These are phyloP conservation scores for Priceomyces carsonii DNA, from an alignment of 805 yeast species.

Conservation along the genomic window DNA sequence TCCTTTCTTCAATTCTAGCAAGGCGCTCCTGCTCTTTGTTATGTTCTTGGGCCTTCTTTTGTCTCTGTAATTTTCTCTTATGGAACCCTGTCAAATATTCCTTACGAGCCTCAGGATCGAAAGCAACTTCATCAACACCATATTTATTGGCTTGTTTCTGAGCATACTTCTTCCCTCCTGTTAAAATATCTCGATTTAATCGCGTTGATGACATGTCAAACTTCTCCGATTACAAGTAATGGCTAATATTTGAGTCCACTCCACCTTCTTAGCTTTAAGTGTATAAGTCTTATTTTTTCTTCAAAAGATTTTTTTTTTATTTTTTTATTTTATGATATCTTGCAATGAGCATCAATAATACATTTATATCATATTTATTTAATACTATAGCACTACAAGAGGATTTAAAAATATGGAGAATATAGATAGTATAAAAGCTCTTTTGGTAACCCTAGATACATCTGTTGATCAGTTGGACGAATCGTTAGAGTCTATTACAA, in stretches of 20 bases:
- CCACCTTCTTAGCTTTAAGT: too few species aligned
- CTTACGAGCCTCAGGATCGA: conserved; percentile 74
- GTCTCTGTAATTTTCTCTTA: conserved; percentile 85
- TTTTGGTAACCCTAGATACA: conserved; percentile 36
- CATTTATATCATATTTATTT: too few species aligned
- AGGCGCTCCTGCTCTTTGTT: conserved; percentile 76
- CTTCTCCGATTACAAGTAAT: too few species aligned
- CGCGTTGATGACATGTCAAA: conserved; percentile 29
- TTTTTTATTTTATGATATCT: not conserved
- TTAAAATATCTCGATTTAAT: conserved; percentile 79
- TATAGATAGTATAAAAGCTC: conserved; percentile 40
- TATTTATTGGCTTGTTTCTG: conserved; percentile 63
- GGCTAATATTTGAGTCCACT: too few species aligned
- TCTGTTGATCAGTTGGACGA: conserved; percentile 36
- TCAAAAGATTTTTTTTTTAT: not conserved
- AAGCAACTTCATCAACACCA: conserved; percentile 81
- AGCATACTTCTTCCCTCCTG: conserved; percentile 82
- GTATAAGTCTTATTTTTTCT: too few species aligned
- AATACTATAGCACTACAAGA: too few species aligned
- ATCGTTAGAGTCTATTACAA: conserved; percentile 35
- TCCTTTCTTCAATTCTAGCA: conserved; percentile 74
- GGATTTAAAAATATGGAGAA: conserved; percentile 44
- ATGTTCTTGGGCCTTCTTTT: conserved; percentile 78
- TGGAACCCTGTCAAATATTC: conserved; percentile 95
- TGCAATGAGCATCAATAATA: conserved; percentile 3